Evolutionary conservation across 495 filamentous ascomycete genomes (phyloP).

Genomic region (Xylaria longipes): DNA sequence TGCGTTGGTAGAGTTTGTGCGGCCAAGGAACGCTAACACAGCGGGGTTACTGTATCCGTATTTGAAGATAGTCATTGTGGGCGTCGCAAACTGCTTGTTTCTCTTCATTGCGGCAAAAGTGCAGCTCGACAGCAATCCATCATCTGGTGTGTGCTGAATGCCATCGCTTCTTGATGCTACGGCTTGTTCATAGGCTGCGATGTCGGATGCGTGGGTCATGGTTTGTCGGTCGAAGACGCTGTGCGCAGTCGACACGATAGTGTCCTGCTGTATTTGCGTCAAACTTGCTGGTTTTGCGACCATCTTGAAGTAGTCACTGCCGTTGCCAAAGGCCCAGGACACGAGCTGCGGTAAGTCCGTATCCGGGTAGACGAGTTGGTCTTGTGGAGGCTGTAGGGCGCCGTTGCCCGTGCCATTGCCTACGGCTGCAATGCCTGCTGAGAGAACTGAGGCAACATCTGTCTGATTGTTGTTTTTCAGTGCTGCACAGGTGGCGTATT

Average conservation of each 20-base stretch:
- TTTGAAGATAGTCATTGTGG: constrained; percentile 42
- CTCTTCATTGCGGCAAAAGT: constrained; percentile 30
- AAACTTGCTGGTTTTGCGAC: constrained; percentile 42
- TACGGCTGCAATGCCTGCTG: constrained; percentile 37
- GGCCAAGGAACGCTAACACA: constrained; percentile 31
- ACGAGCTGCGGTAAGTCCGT: constrained; percentile 42
- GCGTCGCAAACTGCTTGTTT: constrained; percentile 34
- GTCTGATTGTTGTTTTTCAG: constrained; percentile 31
- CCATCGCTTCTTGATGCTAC: constrained; percentile 36
- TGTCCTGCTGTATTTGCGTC: constrained; percentile 38
- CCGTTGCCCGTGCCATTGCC: constrained; percentile 32
- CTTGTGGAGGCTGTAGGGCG: constrained; percentile 28
- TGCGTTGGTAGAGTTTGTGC: constrained; percentile 20
- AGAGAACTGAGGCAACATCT: constrained; percentile 38
- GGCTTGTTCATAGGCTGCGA: constrained; percentile 34
- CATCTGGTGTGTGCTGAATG: constrained; percentile 47
- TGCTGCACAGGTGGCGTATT: constrained; percentile 35
- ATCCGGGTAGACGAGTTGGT: constrained; percentile 35
- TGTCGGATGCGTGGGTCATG: constrained; percentile 41
- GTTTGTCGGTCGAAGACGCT: constrained; percentile 29
- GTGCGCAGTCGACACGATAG: constrained; percentile 36
- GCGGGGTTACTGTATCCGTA: constrained; percentile 31
- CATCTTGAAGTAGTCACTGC: constrained; percentile 53
- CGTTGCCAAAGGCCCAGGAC: constrained; percentile 40
- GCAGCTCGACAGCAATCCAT: constrained; percentile 31